Evolutionary conservation across 2,329 filamentous ascomycete genomes (phyloP), one percentile per base, ranked within the genome.

Genomic region (Nigrograna mackinnonii): DNA sequence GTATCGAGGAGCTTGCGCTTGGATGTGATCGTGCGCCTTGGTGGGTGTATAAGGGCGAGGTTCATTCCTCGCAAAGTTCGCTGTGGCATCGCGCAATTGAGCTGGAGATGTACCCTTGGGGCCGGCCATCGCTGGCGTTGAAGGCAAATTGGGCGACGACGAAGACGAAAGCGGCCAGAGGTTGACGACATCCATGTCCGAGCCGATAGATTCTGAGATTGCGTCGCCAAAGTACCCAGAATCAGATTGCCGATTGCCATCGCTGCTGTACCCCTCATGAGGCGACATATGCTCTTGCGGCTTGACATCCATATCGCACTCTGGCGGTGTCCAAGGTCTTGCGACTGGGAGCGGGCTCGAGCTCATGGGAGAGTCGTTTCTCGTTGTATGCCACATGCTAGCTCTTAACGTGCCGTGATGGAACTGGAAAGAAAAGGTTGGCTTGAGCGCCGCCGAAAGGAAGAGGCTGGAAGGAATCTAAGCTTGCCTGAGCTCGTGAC

Each of bases 291-390:
- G 24, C 24, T 9, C 24, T n/a, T 28, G 24, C n/a, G 24, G n/a
- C 24, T 28, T n/a, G 12, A 34, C 17, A 16, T 36, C 46, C 30
- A 43, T 44, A 21, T 62, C 60, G 16, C 44, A 47, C 12, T 64
- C 59, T 6, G 62, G 62, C 37, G 62, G 62, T 34, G 62, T 66
- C 54, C 52, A 64, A 19, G 60, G 62, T n/a, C n/a, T n/a, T n/a
- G n/a, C n/a, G n/a, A n/a, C n/a, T n/a, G n/a, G n/a, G n/a, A n/a
- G n/a, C n/a, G n/a, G n/a, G n/a, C n/a, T n/a, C n/a, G n/a, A n/a
- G n/a, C n/a, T n/a, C n/a, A n/a, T n/a, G n/a, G n/a, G n/a, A n/a
- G n/a, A n/a, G n/a, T n/a, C n/a, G n/a, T n/a, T n/a, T n/a, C n/a
- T n/a, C n/a, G n/a, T n/a, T n/a, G n/a, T n/a, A n/a, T n/a, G n/a